Evolutionary conservation across 2,329 filamentous ascomycete species (phyloP).

Genomic region (Pseudocercospora pini-densiflorae): DNA sequence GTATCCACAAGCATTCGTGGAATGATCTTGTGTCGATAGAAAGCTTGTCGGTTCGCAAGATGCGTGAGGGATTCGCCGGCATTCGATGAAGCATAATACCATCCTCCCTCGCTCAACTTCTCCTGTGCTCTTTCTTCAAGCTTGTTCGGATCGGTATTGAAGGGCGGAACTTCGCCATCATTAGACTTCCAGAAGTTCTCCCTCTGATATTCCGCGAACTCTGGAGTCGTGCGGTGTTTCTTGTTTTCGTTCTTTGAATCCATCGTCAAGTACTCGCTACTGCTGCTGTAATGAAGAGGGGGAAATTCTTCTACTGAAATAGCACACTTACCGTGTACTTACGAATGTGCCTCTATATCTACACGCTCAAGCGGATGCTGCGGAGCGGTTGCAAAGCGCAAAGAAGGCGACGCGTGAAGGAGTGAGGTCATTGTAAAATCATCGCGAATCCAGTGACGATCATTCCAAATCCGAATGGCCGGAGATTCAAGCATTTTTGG

Average conservation of each 20-base stretch:
- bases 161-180: slow-evolving; percentile 53
- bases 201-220: slow-evolving; percentile 60
- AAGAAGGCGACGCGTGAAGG: not conserved
- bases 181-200: slow-evolving; percentile 61
- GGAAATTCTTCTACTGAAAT: too few relatives aligned
- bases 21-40: slow-evolving; percentile 67
- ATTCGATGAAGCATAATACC: slow-evolving; percentile 64
- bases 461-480: not conserved
- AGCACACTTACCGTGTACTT: too few relatives aligned
- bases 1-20: slow-evolving; percentile 66
- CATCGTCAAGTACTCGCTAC: slow-evolving; percentile 33
- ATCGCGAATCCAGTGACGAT: not conserved
- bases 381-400: slow-evolving; percentile 1
- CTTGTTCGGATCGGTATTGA: slow-evolving; percentile 63
- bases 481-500: not conserved
- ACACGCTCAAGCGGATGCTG: not conserved
- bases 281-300: too few relatives aligned
- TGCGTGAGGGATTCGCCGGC: slow-evolving; percentile 59
- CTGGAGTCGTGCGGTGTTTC: slow-evolving; percentile 54
- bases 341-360: not conserved
- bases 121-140: slow-evolving; percentile 63
- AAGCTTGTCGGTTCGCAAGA: slow-evolving; percentile 65
- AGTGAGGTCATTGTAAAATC: not conserved
- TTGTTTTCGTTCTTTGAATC: slow-evolving; percentile 60
- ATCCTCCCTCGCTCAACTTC: slow-evolving; percentile 62